phyloP scores from a whole-genome alignment of 2,329 filamentous ascomycete species.

The Trichophyton benhamiae region DNA sequence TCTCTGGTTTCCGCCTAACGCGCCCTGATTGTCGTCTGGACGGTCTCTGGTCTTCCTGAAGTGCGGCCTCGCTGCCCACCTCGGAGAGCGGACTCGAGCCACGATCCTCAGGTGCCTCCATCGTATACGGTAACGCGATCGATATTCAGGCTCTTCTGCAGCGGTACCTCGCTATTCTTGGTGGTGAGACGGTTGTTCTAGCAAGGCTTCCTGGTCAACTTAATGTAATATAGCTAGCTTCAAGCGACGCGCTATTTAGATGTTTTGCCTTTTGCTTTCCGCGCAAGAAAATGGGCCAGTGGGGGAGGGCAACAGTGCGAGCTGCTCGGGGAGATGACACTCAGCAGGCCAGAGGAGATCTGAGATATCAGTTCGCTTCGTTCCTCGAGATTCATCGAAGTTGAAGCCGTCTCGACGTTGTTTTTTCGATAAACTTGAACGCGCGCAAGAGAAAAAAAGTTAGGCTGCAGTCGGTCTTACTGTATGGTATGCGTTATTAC shows the following conservation, averaged over 20 bases:
- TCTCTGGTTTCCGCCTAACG: conserved; percentile 30
- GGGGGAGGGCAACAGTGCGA: not conserved
- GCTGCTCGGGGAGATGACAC: not conserved
- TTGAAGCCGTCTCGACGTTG: not conserved
- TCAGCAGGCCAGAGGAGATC: not conserved
- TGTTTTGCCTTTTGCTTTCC: not conserved
- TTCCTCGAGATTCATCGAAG: not conserved
- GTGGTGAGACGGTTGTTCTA: not conserved
- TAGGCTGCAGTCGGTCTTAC: not conserved
- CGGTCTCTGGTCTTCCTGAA: conserved; percentile 18
- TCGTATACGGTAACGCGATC: conserved; percentile 1
- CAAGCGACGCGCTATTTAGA: not conserved
- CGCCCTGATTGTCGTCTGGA: conserved; percentile 34
- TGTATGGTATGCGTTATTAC: conserved; percentile 1
- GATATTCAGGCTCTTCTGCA: not conserved
- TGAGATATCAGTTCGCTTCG: not conserved
- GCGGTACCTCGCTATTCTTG: not conserved
- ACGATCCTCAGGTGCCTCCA: conserved; percentile 11
- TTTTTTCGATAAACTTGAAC: not conserved
- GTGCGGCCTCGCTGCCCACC: conserved; percentile 11
- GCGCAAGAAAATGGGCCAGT: not conserved
- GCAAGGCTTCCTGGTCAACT: not conserved
- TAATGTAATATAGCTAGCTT: too few relatives aligned
- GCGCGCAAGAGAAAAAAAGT: not conserved
- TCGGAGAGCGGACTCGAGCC: conserved; percentile 15